These are phyloP conservation scores for Mrakia hoshinonis DNA, from an alignment of 768 basidiomycete genomes.

Conservation along the genomic window DNA sequence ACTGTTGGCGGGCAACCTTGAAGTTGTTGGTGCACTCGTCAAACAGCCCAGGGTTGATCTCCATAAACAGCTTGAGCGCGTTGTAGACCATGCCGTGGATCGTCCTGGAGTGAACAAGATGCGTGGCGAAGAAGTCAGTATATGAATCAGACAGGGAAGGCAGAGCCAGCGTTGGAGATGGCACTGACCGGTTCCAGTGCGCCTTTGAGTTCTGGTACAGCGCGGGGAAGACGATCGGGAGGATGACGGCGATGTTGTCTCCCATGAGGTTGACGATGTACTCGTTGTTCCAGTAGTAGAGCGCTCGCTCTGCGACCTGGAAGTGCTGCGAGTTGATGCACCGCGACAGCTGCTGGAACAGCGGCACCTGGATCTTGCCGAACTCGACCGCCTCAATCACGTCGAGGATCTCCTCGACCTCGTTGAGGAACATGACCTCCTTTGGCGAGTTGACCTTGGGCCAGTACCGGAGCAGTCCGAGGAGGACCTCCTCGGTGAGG, in stretches of 20 bases:
- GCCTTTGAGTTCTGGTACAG: constrained; percentile 90
- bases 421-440: constrained; percentile 99
- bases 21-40: constrained; percentile 89
- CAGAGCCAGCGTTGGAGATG: not conserved
- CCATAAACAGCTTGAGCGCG: constrained; percentile 96
- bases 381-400: constrained; percentile 96
- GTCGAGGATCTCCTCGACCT: constrained; percentile 96
- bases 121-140: not conserved
- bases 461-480: constrained; percentile 95
- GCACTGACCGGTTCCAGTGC: constrained; percentile 91
- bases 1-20: constrained; percentile 79
- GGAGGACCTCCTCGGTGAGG: constrained; percentile 88
- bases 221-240: constrained; percentile 95
- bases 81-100: constrained; percentile 99
- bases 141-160: not conserved
- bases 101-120: constrained; percentile 54
- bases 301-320: constrained; percentile 94
- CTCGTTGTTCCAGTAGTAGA: constrained; percentile 99
- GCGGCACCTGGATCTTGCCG: constrained; percentile 81
- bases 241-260: constrained; percentile 75
- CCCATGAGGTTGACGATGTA: constrained; percentile 99
- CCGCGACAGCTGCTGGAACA: constrained; percentile 88
- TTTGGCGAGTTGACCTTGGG: constrained; percentile 99
- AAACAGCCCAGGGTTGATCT: constrained; percentile 93
- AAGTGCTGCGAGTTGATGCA: constrained; percentile 99